Base-by-base conservation (phyloP, 352 stramenopile species). In the Phytophthora crassamura region DNA sequence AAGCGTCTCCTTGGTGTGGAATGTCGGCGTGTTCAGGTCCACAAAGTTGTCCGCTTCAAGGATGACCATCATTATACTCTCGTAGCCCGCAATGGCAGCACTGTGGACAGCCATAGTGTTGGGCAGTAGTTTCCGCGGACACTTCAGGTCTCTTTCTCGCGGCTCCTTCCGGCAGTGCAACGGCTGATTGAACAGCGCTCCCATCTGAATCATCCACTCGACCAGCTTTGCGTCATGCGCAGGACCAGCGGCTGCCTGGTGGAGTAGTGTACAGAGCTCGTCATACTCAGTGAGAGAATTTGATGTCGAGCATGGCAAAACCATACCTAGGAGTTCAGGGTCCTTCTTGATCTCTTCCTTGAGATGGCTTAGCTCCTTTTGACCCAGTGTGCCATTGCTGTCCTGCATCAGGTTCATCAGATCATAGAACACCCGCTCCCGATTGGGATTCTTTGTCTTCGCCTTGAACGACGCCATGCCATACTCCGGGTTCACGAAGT, bases 121-220 rank as follows among this genome's bases (percentile, higher is more conserved):
- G 20, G 47, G 32, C 10, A 64, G 36, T 25, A 10, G 35, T 6
- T 9, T 47, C 4, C n/a, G 30, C 16, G 14, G 11, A 22, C 25
- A 43, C 6, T 5, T 32, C 16, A 49, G 32, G 9, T 57, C 54
- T 40, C 62, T 18, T 43, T 42, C 49, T 5, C 43, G 42, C 1
- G 48, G 50, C 33, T 62, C 50, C 12, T 50, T 43, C 4, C 58
- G 50, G 12, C 58, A 60, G 22, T 63, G 51, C 25, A 51, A n/a
- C 10, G 57, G 57, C 33, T 72, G 43, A 16, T 30, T 48, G 15
- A 25, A 41, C 1, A 67, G 51, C 5, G 50, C 57, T 14, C 49
- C 64, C 35, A 79, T 69, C 10, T 79, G 63, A 18, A 78, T 58
- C 34, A 82, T 41, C 66, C 69, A 82, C 32, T 82, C 74, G 0